These are phyloP conservation scores for Lycium barbarum DNA, from an alignment of 257 asterid species.

Conservation along the genomic window DNA sequence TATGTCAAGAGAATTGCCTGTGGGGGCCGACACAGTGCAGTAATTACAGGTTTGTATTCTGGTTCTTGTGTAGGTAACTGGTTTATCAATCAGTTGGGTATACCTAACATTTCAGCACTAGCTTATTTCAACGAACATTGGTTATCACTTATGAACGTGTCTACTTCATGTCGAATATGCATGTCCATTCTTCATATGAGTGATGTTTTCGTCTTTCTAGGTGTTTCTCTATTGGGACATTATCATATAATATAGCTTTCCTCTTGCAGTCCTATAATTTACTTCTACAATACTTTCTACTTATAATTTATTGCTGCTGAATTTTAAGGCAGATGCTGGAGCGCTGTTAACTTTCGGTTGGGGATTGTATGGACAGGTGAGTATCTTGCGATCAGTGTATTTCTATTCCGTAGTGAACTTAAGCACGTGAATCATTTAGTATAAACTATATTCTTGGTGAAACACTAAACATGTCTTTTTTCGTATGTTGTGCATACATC, in stretches of 20 bases:
- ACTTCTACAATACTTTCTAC: neutral
- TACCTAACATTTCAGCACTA: neutral
- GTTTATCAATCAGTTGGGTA: neutral
- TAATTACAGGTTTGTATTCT: constrained; percentile 66
- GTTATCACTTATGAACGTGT: neutral
- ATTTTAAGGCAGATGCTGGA: constrained; percentile 81
- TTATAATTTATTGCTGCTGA: constrained; percentile 7
- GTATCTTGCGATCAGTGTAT: constrained; percentile 30
- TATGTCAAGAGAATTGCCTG: constrained; percentile 89
- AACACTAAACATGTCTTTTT: neutral
- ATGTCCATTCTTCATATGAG: neutral
- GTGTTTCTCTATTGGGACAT: neutral
- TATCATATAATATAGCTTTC: neutral
- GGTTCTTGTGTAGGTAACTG: neutral
- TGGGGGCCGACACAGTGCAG: constrained; percentile 98
- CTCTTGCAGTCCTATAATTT: neutral
- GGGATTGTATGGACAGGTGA: constrained; percentile 99
- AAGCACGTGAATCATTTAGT: neutral
- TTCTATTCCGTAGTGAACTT: neutral
- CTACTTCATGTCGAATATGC: neutral
- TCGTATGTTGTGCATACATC: neutral
- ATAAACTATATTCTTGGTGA: constrained; percentile 10
- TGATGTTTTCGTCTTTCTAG: neutral
- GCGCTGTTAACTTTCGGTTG: constrained; percentile 93
- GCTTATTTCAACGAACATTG: neutral